Evolutionary conservation across 345 rosid genomes (phyloP).

Genomic region (Gossypium anomalum): DNA sequence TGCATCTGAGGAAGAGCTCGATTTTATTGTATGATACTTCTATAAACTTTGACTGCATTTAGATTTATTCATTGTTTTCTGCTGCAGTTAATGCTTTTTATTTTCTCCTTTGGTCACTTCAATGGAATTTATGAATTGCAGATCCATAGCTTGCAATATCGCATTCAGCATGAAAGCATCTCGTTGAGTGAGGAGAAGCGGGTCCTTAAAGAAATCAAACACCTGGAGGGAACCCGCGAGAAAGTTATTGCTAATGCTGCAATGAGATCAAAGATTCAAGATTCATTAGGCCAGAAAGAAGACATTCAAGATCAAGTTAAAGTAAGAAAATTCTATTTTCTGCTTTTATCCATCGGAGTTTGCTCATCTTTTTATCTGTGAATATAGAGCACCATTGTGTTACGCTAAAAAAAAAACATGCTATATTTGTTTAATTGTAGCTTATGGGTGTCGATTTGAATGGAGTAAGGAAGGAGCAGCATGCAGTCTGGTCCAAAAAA

Average conservation of each 20-base stretch:
- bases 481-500: slow-evolving; percentile 57
- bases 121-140: slow-evolving; percentile 34
- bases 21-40: slow-evolving; percentile 50
- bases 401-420: not conserved
- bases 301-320: slow-evolving; percentile 73
- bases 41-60: slow-evolving; percentile 14
- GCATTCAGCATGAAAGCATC: slow-evolving; percentile 92
- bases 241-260: slow-evolving; percentile 87
- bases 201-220: slow-evolving; percentile 80
- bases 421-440: slow-evolving; percentile 34
- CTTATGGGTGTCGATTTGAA: slow-evolving; percentile 83
- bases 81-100: slow-evolving; percentile 11
- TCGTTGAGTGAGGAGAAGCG: slow-evolving; percentile 88
- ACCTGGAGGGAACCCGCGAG: slow-evolving; percentile 86
- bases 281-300: slow-evolving; percentile 83
- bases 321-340: slow-evolving; percentile 39
- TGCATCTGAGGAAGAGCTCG: slow-evolving; percentile 85
- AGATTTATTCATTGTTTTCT: slow-evolving; percentile 4
- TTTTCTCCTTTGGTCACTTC: slow-evolving; percentile 13
- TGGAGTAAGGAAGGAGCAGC: slow-evolving; percentile 84
- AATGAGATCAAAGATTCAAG: slow-evolving; percentile 76
- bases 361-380: not conserved
- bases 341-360: not conserved
- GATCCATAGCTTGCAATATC: slow-evolving; percentile 77
- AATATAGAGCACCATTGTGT: not conserved